Evolutionary conservation across 768 basidiomycete species (phyloP).

Genomic region (Trametes maxima): DNA sequence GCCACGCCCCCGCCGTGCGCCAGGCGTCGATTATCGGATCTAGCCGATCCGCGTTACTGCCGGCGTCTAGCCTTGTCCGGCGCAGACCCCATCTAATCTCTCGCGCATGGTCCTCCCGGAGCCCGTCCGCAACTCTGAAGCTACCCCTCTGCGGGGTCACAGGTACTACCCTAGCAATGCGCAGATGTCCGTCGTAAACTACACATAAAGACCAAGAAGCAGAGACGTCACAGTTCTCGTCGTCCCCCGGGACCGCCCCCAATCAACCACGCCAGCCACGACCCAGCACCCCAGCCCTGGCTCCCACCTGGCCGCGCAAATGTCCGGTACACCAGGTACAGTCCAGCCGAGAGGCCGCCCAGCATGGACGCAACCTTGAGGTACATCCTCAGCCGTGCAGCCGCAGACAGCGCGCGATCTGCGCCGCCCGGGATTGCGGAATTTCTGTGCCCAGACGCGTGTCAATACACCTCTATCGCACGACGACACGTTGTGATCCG

Average conservation of each 20-base stretch:
- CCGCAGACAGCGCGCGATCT: conserved; percentile 73
- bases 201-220: not conserved
- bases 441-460: conserved; percentile 24
- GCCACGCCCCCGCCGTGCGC: conserved; percentile 33
- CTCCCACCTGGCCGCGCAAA: conserved; percentile 62
- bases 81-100: not conserved
- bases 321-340: conserved; percentile 72
- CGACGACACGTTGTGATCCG: conserved; percentile 14
- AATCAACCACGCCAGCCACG: conserved; percentile 70
- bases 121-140: conserved; percentile 7
- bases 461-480: conserved; percentile 15
- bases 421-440: conserved; percentile 67
- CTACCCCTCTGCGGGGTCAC: conserved; percentile 7
- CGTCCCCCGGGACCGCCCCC: conserved; percentile 46
- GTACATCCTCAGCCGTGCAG: conserved; percentile 70
- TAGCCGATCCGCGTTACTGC: conserved; percentile 20
- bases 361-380: conserved; percentile 71
- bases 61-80: not conserved
- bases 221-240: conserved; percentile 42
- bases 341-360: conserved; percentile 72
- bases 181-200: not conserved
- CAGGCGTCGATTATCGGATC: conserved; percentile 27
- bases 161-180: not conserved
- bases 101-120: not conserved
- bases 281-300: conserved; percentile 52